phyloP scores from a whole-genome alignment of 2,329 filamentous ascomycete species.

The Pseudofabraea citricarpa region DNA sequence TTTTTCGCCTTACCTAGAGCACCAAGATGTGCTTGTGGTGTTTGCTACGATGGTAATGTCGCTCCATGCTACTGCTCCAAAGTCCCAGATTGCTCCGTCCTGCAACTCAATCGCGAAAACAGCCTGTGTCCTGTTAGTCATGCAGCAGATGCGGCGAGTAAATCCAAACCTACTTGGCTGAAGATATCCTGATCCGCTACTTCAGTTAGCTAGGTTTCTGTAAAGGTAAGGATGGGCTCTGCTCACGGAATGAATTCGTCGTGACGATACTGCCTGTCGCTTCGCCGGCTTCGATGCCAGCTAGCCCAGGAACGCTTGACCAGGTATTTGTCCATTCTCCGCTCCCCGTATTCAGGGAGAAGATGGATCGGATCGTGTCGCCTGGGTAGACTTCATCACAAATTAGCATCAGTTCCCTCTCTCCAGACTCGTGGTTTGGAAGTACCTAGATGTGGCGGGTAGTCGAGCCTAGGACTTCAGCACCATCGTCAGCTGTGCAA shows the following conservation, averaged over 20 bases:
- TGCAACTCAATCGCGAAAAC: constrained; percentile 1
- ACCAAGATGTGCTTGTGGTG: not conserved
- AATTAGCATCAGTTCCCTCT: not conserved
- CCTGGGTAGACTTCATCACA: not conserved
- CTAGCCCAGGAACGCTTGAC: not conserved
- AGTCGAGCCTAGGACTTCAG: not conserved
- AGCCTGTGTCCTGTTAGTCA: not conserved
- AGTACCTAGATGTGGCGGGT: not conserved
- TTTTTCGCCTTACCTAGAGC: not conserved
- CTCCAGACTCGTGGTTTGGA: not conserved
- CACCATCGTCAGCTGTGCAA: not conserved
- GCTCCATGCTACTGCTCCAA: not conserved
- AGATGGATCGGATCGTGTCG: not conserved
- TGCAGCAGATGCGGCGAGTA: not conserved
- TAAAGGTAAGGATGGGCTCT: no score
- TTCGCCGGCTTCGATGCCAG: not conserved
- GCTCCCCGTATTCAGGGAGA: not conserved
- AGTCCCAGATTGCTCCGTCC: not conserved
- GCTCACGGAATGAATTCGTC: not conserved
- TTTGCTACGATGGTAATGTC: constrained; percentile 1
- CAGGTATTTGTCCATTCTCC: constrained; percentile 1
- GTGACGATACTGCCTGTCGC: not conserved
- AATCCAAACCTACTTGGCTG: not conserved
- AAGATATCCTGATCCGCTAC: not conserved
- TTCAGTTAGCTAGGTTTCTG: not conserved